Base-by-base conservation (phyloP, 805 yeast genomes). In the Hyphopichia homilentoma region DNA sequence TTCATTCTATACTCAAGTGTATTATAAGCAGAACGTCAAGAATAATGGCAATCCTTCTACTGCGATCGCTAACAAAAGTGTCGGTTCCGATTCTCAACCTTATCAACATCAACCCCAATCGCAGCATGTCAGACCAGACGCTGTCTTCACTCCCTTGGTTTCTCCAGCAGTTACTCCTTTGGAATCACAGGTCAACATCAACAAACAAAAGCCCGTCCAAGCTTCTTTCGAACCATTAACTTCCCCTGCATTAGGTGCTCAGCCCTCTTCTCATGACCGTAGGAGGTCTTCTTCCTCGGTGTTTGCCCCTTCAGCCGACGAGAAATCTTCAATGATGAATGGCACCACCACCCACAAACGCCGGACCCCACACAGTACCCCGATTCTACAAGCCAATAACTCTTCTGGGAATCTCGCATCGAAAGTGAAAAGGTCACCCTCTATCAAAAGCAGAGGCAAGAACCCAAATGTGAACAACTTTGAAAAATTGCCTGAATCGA, bases 81-180 rank as follows among this genome's bases (percentile, higher is more conserved):
- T 26, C 15, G 12, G 18, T n/a, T 13, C 17, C 7, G 7, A 14
- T 21, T 24, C 21, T 5, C n/a, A 16, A 4, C 27, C 27, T 9
- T 19, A 12, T 12, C 20, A 38, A 21, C 43, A 41, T 13, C 44
- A 39, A 30, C 42, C 50, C 5, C 53, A 43, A 8, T 48, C 30
- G 26, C 58, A 47, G 20, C 64, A 61, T 34, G 66, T 75, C 2
- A 57, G 77, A 27, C 78, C 81, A 1, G 81, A 76, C 38, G 75
- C 75, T 30, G 75, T 75, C 4, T 84, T 81, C 56, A 84, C 93
- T 1, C 93, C 94, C 1, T 64, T 84, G 39, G 75, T 81, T 2
- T 81, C 89, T 2, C 94, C 94, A 0, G 80, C 84, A 7, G 82
- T 78, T 11, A 76, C 87, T 3, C 87, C 87, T 1, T 45, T 70